A percentile compares a stretch with the other conserved stretches of the same genome.
phyloP scores from a whole-genome alignment of 805 yeast genomes.

The Yueomyces sinensis region DNA sequence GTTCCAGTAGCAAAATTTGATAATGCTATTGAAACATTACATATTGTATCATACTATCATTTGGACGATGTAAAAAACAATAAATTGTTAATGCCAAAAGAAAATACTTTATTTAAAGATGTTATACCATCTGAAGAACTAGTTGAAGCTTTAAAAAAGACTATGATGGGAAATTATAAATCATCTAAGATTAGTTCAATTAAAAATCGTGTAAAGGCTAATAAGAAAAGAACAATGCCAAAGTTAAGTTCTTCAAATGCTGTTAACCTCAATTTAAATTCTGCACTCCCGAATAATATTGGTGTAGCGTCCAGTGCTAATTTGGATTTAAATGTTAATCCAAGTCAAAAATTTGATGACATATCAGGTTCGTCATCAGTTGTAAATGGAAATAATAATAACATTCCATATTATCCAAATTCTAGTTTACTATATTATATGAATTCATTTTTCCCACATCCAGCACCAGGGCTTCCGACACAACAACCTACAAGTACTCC shows the following conservation, averaged over 20 bases:
- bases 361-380: too few relatives aligned
- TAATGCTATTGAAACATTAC: conserved; percentile 20
- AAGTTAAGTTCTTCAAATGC: not conserved
- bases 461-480: not conserved
- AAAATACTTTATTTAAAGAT: conserved; percentile 36
- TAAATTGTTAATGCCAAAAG: conserved; percentile 42
- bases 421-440: not conserved
- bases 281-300: not conserved
- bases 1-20: conserved; percentile 17
- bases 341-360: not conserved
- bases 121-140: conserved; percentile 34
- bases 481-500: not conserved
- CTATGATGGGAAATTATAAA: conserved; percentile 26
- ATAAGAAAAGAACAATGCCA: not conserved
- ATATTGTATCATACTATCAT: conserved; percentile 64
- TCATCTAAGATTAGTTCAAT: not conserved
- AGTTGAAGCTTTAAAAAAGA: conserved; percentile 43
- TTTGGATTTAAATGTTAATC: too few relatives aligned
- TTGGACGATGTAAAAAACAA: conserved; percentile 57
- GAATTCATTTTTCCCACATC: not conserved
- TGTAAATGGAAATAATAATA: too few relatives aligned
- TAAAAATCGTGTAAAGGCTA: not conserved
- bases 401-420: not conserved
- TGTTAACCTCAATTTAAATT: not conserved
- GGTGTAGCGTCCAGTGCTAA: not conserved